Conservation (phyloP, 768 basidiomycete species). For the Boletus subcaerulescens region DNA sequence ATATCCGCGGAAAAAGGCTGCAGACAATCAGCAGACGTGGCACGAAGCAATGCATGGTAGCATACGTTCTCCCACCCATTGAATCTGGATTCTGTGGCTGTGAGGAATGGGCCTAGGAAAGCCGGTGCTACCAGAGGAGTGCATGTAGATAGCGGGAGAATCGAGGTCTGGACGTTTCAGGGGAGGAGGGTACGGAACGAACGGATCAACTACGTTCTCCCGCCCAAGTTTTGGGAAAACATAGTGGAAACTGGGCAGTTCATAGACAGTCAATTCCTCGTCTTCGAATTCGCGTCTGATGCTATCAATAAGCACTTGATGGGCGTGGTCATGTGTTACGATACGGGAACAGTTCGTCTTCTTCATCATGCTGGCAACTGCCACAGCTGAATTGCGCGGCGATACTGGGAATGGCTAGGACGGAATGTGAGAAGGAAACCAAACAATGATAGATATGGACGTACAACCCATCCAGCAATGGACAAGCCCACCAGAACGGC, state of each 20-base stretch:
- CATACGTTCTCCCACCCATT: slow-evolving; percentile 37
- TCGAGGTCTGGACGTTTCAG: slow-evolving; percentile 6
- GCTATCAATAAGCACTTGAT: slow-evolving; percentile 9
- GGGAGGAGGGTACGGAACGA: slow-evolving; percentile 10
- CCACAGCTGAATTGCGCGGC: neutral
- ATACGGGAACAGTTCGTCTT: slow-evolving; percentile 15
- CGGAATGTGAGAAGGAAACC: neutral
- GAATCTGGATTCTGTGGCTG: slow-evolving; percentile 29
- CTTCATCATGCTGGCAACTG: neutral
- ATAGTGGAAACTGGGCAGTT: slow-evolving; percentile 16
- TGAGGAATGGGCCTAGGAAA: slow-evolving; percentile 42
- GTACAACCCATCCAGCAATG: neutral
- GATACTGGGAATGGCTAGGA: neutral
- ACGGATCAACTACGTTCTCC: slow-evolving; percentile 1
- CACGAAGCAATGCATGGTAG: too few species aligned
- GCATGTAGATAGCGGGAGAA: slow-evolving; percentile 14
- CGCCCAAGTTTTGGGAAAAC: slow-evolving; percentile 37
- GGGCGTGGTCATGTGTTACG: slow-evolving; percentile 5
- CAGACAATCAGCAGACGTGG: too few species aligned
- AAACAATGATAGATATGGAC: too few species aligned
- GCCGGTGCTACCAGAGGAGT: slow-evolving; percentile 41
- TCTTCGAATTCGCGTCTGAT: neutral
- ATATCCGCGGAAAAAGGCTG: neutral
- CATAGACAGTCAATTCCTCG: slow-evolving; percentile 5
- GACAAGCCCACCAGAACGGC: neutral